Base-by-base conservation (phyloP, 306 rosid species). In the Quercus variabilis region DNA sequence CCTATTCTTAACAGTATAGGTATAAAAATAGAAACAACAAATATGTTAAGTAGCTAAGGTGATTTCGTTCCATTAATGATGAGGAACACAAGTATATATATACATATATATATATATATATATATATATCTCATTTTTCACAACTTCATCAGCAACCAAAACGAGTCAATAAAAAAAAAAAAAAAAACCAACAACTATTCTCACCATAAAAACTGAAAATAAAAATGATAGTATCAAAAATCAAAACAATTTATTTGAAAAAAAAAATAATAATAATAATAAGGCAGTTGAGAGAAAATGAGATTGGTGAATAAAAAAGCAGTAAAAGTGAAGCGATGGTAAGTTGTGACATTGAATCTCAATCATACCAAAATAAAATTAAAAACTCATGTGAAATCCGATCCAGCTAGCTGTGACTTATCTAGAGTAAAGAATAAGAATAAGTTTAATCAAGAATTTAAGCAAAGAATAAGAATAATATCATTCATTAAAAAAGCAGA, bases 401-500 rank as follows among this genome's bases (percentile, higher is more conserved):
- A 86, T 88, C 89, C 83, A 35, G 62, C 79, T 41, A 41, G 11
- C 46, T 41, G 46, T 8, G 46, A 8, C 12, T 41, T 41, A 41
- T 41, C 8, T 41, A 41, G 46, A 41, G 46, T 41, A 55, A 81
- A 69, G 33, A 77, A 7, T 73, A 28, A 68, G 84, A 85, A 83
- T 55, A 72, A 85, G 84, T 76, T 88, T 56, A 26, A 74, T 52
- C 25, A 78, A 74, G 81, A 81, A 86, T 65, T 74, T 58, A 92
- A 94, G 90, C 85, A 83, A 88, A 81, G 92, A 88, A 67, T 35
- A 25, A 12, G 17, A 60, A 33, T 35, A 73, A 41, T 41, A 41
- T 41, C 46, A 41, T 41, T 41, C 57, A 71, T 31, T 75, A 49
- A 60, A 72, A 7, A 69, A 74, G 58, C 55, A 54, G 4, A 60